Percentiles rank a stretch among this genome's conserved stretches.
Conservation (phyloP, 768 basidiomycete species). For the Auriscalpium vulgare region DNA sequence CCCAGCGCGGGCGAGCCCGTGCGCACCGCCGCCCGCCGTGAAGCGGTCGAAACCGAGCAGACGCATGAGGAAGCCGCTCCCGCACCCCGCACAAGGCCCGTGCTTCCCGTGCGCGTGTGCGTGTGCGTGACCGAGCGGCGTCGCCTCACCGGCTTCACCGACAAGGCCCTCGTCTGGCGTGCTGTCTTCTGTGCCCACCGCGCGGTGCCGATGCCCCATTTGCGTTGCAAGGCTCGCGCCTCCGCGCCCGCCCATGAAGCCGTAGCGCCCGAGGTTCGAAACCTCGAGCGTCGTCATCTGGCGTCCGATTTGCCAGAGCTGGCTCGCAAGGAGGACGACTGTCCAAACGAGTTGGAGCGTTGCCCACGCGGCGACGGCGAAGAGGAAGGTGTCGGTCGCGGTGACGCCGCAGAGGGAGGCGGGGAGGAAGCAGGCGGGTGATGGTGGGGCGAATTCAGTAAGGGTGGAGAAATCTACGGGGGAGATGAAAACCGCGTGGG, state of each 20-base stretch:
- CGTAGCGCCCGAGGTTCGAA: slow-evolving; percentile 88
- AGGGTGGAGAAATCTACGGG: slow-evolving; percentile 48
- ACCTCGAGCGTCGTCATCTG: slow-evolving; percentile 98
- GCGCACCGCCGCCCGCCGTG: slow-evolving; percentile 82
- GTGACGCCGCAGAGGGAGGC: slow-evolving; percentile 61
- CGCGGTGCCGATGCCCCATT: slow-evolving; percentile 67
- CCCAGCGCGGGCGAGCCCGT: slow-evolving; percentile 72
- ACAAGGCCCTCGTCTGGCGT: slow-evolving; percentile 35
- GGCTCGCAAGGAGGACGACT: slow-evolving; percentile 71
- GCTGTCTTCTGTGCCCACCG: slow-evolving; percentile 18
- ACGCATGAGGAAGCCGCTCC: slow-evolving; percentile 74
- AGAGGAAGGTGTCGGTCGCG: slow-evolving; percentile 73
- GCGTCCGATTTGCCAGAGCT: slow-evolving; percentile 85
- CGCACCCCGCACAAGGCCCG: slow-evolving; percentile 30
- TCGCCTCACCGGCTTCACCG: slow-evolving; percentile 35
- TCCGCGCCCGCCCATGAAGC: slow-evolving; percentile 93
- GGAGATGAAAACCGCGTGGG: background rate
- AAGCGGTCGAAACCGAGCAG: slow-evolving; percentile 91
- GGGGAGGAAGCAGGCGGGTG: slow-evolving; percentile 63
- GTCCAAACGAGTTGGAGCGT: slow-evolving; percentile 97
- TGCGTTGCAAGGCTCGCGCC: slow-evolving; percentile 59
- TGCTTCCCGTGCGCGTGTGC: slow-evolving; percentile 35
- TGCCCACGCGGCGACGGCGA: slow-evolving; percentile 76
- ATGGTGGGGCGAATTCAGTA: slow-evolving; percentile 31
- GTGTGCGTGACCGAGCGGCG: slow-evolving; percentile 17